Evolutionary conservation across 371 early-diverging fungal genomes (phyloP), one percentile per base, ranked within the genome.

Genomic region (Apophysomyces elegans): DNA sequence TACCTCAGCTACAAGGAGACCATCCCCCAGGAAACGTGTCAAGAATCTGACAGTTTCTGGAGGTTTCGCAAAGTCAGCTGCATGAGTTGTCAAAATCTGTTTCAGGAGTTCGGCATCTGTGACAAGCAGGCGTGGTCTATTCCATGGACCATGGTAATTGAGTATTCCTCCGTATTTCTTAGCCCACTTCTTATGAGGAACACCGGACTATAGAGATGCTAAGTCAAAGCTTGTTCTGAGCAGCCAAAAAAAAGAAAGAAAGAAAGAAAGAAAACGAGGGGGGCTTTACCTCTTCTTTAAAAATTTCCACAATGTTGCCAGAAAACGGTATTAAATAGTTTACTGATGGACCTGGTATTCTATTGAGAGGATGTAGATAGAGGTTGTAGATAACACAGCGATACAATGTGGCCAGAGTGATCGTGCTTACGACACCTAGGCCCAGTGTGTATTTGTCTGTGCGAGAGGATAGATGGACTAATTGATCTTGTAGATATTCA

Each of bases 321-420:
- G 84, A 21, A n/a, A 84, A 76, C 0, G 87, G 87, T 7, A 80
- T 45, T 76, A 76, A 75, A 14, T 71, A 67, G 21, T 41, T 11
- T 21, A 77, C 76, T 12, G 73, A 76, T 14, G 90, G 90, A 5
- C 90, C 90, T 13, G 90, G 90, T 7, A 88, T 68, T 13, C 67
- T 73, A 9, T 76, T 76, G 8, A 83, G 66, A 4, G 84, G 87
- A 36, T 81, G 72, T 12, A 88, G 60, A 46, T 77, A 86, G 7
- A 84, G 67, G 26, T 83, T 78, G 16, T 82, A 74, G 16, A 86
- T 39, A 32, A 82, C 68, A 13, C 73, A 65, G 54, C 54, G 54
- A n/a, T n/a, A 50, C 12, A 50, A 18, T 21, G 54, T 21, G 21
- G 54, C 54, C 54, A 50, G 21, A 21, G 54, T 50, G 21, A 50